Evolutionary conservation across 2,329 filamentous ascomycete genomes (phyloP), one percentile per base, ranked within the genome.

Genomic region (Tothia fuscella): DNA sequence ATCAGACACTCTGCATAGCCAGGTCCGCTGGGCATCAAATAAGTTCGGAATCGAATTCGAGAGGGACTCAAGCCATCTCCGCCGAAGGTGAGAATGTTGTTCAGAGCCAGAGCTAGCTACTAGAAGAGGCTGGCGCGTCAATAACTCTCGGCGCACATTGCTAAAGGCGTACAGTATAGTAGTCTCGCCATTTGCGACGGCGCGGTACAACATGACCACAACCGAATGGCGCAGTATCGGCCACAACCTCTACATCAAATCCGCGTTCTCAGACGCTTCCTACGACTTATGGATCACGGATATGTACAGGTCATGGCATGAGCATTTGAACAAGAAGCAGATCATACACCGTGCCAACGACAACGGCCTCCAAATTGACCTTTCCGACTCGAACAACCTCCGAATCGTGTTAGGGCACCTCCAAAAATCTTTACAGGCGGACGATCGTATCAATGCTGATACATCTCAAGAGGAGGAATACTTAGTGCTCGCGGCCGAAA

Each of bases 211-310:
- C n/a, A n/a, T n/a, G n/a, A n/a, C n/a, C n/a, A n/a, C n/a, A n/a
- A n/a, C n/a, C 14, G 35, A 37, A 21, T 37, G 35, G 35, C 20
- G 14, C 10, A 37, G 35, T 17, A 17, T 37, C 17, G 35, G 35
- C 16, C 19, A 35, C 29, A 14, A 41, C 30, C 20, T 41, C 12
- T 41, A 31, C 25, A 41, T 41, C 19, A 41, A 12, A 19, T 35
- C 29, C 3, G 16, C 13, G 24, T 41, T 41, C 28, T 21, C 19
- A n/a, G 28, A 31, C 21, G 39, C 24, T 34, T 7, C 9, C 10
- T 41, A 41, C 31, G 34, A 31, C 39, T 25, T 41, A 6, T 41
- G 39, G 39, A 20, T 31, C n/a, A 41, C 39, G 14, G 39, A 41
- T 9, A 17, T 41, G 16, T 41, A 20, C 16, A 29, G 24, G 7